Base-by-base conservation (phyloP, 1,139 yeast species). In the Debaryomyces coudertii region DNA sequence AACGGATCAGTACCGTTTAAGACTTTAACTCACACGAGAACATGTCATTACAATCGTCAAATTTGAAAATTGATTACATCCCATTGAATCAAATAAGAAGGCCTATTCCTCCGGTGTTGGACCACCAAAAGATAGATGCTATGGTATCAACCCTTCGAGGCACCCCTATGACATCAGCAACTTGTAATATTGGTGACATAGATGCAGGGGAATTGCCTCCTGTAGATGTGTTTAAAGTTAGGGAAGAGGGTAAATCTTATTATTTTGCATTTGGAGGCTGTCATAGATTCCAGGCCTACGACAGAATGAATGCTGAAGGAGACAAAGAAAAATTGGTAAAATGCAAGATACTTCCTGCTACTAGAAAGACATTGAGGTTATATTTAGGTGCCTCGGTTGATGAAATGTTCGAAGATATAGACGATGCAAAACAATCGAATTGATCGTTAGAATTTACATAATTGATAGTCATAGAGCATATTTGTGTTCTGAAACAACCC, bases 191-290 rank as follows among this genome's bases (percentile, higher is more conserved):
- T 5, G 82, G 79, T 45, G 73, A 79, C 28, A 80, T 80, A 9
- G 65, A 67, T 0, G 67, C 90, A 0, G 90, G 90, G 0, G 86
- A 84, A 53, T 64, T 86, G 38, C 93, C 93, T 1, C 88, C 92
- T 1, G 76, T 89, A 23, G 96, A 88, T 62, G 90, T 88, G 0
- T 68, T 88, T 53, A 74, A 77, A 36, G 85, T 87, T 2, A 70
- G 83, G 39, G 86, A 85, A 40, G 61, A 76, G 8, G 93, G 90
- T 0, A 66, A 77, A 45, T 75, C 69, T 24, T 77, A 76, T 61
- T 87, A 83, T 59, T 88, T 87, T 68, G 95, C 95, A 2, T 85
- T 87, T 64, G 95, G 95, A 7, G 95, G 95, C 0, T 87, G 95
- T 61, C 95, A 87, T 60, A 65, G 95, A 50, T 83, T 87, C 54